These are phyloP conservation scores for Monilinia vaccinii-corymbosi DNA, from an alignment of 2,329 filamentous ascomycete genomes.

Conservation along the genomic window DNA sequence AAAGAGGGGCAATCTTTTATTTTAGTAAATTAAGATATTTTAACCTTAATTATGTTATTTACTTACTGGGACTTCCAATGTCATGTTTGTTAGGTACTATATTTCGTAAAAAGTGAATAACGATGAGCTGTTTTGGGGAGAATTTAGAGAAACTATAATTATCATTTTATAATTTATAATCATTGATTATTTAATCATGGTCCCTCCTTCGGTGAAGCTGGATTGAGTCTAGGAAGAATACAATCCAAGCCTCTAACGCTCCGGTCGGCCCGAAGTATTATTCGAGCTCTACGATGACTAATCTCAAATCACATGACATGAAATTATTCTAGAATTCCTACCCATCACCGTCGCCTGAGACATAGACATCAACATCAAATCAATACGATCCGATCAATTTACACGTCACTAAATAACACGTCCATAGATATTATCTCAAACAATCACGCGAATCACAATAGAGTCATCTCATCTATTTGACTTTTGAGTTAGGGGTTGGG, in stretches of 20 bases:
- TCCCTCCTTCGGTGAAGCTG: slow-evolving; percentile 2
- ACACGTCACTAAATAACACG: background rate
- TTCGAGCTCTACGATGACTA: background rate
- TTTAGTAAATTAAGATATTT: background rate
- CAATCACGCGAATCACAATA: background rate
- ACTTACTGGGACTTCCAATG: background rate
- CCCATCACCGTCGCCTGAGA: background rate
- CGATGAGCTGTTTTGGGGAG: slow-evolving; percentile 1
- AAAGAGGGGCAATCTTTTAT: background rate
- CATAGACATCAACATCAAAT: background rate
- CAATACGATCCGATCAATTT: background rate
- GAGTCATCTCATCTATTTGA: background rate
- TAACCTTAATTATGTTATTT: too few relatives aligned
- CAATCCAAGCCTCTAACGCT: background rate
- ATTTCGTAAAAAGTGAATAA: background rate
- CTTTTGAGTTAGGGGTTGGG: slow-evolving; percentile 1
- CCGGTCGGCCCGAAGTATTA: slow-evolving; percentile 6
- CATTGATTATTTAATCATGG: background rate
- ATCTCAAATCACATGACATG: background rate
- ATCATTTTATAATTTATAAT: too few relatives aligned
- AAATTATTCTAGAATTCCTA: background rate
- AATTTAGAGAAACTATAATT: background rate
- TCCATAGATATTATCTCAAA: background rate
- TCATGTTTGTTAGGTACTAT: background rate
- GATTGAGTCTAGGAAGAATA: background rate